Percentiles rank a stretch among this genome's conserved stretches.
phyloP scores from a whole-genome alignment of 495 filamentous ascomycete genomes.

The Aspergillus kassunensis region DNA sequence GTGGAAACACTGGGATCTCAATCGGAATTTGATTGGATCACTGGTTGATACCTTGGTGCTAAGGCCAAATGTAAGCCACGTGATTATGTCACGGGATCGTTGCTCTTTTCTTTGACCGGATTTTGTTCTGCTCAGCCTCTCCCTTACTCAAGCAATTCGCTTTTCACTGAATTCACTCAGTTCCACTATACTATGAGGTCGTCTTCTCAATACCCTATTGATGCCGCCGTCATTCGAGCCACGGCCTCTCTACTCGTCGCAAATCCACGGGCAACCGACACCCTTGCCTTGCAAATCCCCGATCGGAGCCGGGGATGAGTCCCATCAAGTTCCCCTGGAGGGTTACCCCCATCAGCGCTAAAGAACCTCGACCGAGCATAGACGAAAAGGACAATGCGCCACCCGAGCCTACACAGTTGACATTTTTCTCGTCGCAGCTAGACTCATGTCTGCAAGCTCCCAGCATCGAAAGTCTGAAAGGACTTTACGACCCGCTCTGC shows the following conservation, averaged over 20 bases:
- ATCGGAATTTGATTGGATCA: no score
- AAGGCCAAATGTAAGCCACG: no score
- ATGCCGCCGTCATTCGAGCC: conserved; percentile 8
- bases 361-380: background rate
- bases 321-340: conserved; percentile 4
- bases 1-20: no score
- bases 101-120: background rate
- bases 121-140: background rate
- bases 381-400: conserved; percentile 3
- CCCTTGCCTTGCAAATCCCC: background rate
- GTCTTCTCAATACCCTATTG: background rate
- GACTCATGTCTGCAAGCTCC: conserved; percentile 76
- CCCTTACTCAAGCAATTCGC: background rate
- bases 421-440: conserved; percentile 82
- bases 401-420: conserved; percentile 57
- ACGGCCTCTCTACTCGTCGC: conserved; percentile 10
- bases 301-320: conserved; percentile 5
- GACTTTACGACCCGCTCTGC: conserved; percentile 71
- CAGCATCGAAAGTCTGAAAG: conserved; percentile 67
- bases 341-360: background rate
- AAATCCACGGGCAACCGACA: background rate
- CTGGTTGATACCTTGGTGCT: no score
- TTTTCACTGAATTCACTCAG: background rate
- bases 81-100: background rate
- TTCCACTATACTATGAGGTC: conserved; percentile 9